Base-by-base conservation (phyloP, 1,284 basidiomycete species). In the Puccinia novopanici region DNA sequence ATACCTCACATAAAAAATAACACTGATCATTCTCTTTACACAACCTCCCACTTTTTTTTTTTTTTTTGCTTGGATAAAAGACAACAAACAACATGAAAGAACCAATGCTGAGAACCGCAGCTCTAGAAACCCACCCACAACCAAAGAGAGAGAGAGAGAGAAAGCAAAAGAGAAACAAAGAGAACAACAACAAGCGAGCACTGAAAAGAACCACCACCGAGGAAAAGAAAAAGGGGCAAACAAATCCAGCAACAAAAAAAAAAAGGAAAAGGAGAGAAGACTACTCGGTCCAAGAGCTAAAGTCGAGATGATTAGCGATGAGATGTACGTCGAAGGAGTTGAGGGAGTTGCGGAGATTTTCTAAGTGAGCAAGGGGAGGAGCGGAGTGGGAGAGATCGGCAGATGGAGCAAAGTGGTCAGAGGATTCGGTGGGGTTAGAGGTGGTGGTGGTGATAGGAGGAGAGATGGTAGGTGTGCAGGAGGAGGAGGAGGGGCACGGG, bases 231-330 rank as follows among this genome's bases (percentile, higher is more conserved):
- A 65, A 10, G 40, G 3, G 9, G 19, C 0, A 30, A 63, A 34
- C 10, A 63, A 63, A 63, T 13, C 10, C 12, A 63, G n/a, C 42
- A 24, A 70, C 0, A 70, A 50, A 50, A 17, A 48, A 15, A 52
- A 70, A 19, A 30, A 17, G 34, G 50, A 50, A 17, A 45, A 70
- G 10, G n/a, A 30, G 34, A 19, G 42, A 50, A 45, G n/a, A 17
- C 30, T 50, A 70, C 3, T 70, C 45, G 3, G 67, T 70, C 67
- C 67, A 70, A n/a, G 67, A 70, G 45, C 67, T 70, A 30, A 70
- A 70, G 30, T 70, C 67, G 5, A 70, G 67, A 30, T 70, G 48
- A 17, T 70, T 9, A 15, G 67, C 22, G 6, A 70, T 3, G 13
- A 70, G 17, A 24, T 70, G 42, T 5, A 70, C 67, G 22, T 70